Evolutionary conservation across 768 basidiomycete genomes (phyloP).

Genomic region (Auricularia sp.): DNA sequence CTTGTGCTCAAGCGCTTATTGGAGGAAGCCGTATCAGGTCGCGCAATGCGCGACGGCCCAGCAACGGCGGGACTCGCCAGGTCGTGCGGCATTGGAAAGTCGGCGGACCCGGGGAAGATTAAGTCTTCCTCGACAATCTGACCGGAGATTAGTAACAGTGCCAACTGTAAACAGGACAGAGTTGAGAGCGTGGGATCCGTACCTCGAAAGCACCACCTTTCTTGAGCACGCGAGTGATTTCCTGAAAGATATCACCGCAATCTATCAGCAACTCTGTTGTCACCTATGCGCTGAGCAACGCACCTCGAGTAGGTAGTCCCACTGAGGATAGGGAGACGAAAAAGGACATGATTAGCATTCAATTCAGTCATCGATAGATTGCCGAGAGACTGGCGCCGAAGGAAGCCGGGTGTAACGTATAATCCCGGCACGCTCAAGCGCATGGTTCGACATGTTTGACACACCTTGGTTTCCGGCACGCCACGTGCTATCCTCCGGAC

Average conservation of each 20-base stretch:
- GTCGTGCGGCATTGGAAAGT: conserved; percentile 9
- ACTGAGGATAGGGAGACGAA: conserved; percentile 28
- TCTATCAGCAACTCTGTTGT: not conserved
- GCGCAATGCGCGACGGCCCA: not conserved
- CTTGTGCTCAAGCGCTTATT: not conserved
- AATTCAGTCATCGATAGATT: not conserved
- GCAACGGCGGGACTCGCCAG: not conserved
- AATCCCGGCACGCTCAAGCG: conserved; percentile 1
- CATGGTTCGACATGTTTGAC: conserved; percentile 7
- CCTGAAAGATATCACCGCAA: conserved; percentile 19
- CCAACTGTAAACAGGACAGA: not conserved
- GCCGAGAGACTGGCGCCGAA: not conserved
- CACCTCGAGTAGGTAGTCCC: conserved; percentile 55
- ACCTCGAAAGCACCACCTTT: conserved; percentile 67
- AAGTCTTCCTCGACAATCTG: conserved; percentile 69
- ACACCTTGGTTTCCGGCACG: conserved; percentile 8
- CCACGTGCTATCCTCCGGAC: conserved; percentile 12
- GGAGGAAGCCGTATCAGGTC: not conserved
- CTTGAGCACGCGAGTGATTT: conserved; percentile 62
- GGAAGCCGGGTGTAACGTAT: not conserved
- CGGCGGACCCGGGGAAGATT: conserved; percentile 50
- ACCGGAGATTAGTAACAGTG: not conserved
- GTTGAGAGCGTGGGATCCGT: conserved; percentile 7
- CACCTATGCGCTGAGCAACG: conserved; percentile 1
- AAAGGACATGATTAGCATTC: not conserved